phyloP scores from a whole-genome alignment of 345 rosid species.

The Lagerstroemia speciosa region DNA sequence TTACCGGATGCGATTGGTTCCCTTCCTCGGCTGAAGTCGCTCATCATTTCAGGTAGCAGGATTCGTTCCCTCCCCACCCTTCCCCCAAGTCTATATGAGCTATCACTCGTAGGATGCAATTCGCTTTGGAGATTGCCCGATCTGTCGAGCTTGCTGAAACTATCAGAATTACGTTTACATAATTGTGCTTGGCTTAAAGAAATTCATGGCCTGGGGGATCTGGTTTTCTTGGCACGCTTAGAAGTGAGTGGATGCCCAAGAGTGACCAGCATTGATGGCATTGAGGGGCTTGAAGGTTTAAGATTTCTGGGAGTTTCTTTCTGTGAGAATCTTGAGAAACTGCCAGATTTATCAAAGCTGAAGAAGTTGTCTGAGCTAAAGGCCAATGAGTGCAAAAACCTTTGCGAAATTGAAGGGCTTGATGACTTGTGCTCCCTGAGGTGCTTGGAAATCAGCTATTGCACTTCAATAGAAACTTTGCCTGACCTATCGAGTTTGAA shows the following conservation, averaged over 20 bases:
- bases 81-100: background rate
- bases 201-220: background rate
- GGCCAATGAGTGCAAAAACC: background rate
- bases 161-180: background rate
- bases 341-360: background rate
- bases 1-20: background rate
- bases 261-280: background rate
- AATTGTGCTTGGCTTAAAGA: background rate
- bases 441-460: background rate
- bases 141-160: background rate
- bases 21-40: background rate
- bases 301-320: background rate
- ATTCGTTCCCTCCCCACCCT: background rate
- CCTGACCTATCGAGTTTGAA: slow-evolving; percentile 4
- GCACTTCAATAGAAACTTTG: background rate
- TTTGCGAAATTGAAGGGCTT: background rate
- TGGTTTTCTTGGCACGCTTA: background rate
- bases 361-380: background rate
- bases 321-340: background rate
- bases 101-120: background rate
- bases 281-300: background rate
- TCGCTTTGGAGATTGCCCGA: background rate
- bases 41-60: background rate
- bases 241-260: background rate
- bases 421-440: background rate